These are phyloP conservation scores for Emericellopsis atlantica DNA, from an alignment of 2,329 filamentous ascomycete genomes.

Conservation along the genomic window DNA sequence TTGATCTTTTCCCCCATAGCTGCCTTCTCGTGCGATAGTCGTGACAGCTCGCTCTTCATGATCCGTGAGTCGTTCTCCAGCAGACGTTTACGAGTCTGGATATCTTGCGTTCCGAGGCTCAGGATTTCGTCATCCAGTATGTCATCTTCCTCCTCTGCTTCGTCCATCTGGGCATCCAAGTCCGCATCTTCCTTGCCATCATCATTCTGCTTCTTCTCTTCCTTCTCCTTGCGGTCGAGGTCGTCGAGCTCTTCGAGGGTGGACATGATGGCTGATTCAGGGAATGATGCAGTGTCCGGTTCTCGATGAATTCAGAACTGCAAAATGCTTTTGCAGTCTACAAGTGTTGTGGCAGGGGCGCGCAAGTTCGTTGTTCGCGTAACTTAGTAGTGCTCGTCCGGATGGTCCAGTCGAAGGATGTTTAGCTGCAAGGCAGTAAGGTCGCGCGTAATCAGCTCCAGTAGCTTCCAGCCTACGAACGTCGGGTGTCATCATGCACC, in stretches of 20 bases:
- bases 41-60: slow-evolving; percentile 95
- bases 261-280: slow-evolving; percentile 49
- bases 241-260: slow-evolving; percentile 88
- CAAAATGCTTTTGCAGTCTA: no score
- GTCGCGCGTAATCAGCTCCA: slow-evolving; percentile 9
- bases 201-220: slow-evolving; percentile 43
- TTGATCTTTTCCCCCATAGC: slow-evolving; percentile 98
- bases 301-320: not conserved
- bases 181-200: slow-evolving; percentile 29
- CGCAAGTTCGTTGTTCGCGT: not conserved
- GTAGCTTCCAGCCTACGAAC: slow-evolving; percentile 1
- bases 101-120: slow-evolving; percentile 85
- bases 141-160: slow-evolving; percentile 58
- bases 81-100: slow-evolving; percentile 78
- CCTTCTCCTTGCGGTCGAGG: slow-evolving; percentile 67
- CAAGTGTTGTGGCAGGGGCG: not conserved
- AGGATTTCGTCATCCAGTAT: slow-evolving; percentile 89
- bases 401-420: not conserved
- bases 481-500: not conserved
- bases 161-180: slow-evolving; percentile 84
- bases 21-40: slow-evolving; percentile 87
- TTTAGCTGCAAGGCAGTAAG: slow-evolving; percentile 9
- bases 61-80: slow-evolving; percentile 96
- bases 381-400: not conserved
- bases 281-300: not conserved